phyloP scores from a whole-genome alignment of 2,329 filamentous ascomycete genomes.

The Fusarium sambucinum region DNA sequence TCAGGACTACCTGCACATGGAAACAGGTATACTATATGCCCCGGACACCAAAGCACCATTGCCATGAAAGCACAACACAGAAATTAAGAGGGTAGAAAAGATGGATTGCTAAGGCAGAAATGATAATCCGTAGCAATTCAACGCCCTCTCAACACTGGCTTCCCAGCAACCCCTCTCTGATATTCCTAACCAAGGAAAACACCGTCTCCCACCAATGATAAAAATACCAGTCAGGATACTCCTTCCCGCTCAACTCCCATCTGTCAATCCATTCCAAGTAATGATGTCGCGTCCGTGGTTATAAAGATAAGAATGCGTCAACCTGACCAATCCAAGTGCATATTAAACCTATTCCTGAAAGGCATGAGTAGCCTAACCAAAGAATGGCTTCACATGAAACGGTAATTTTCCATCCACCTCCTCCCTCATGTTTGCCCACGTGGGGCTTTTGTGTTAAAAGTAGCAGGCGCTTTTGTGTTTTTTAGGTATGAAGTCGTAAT shows the following conservation, averaged over 20 bases:
- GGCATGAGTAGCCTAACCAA: not conserved
- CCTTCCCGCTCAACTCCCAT: constrained; percentile 33
- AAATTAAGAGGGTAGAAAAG: constrained; percentile 41
- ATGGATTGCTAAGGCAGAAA: constrained; percentile 42
- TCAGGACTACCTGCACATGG: constrained; percentile 30
- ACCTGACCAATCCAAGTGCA: constrained; percentile 31
- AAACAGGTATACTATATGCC: constrained; percentile 51
- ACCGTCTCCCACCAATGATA: constrained; percentile 34
- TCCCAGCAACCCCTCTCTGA: constrained; percentile 18
- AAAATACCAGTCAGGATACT: constrained; percentile 38
- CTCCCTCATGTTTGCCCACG: constrained; percentile 12
- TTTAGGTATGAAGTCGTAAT: constrained; percentile 46
- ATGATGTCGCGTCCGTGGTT: constrained; percentile 34
- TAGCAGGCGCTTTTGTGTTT: constrained; percentile 44
- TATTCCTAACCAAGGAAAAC: constrained; percentile 26
- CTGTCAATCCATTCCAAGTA: constrained; percentile 39
- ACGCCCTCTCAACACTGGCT: constrained; percentile 23
- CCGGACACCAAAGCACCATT: constrained; percentile 52
- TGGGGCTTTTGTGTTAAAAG: constrained; percentile 36
- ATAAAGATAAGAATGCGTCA: constrained; percentile 34
- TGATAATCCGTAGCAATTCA: constrained; percentile 36
- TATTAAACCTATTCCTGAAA: constrained; percentile 13
- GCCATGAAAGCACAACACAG: constrained; percentile 50
- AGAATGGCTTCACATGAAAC: constrained; percentile 18
- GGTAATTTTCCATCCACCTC: constrained; percentile 5